Conservation (phyloP, 1,284 basidiomycete genomes). For the Mrakiaceae sp. region DNA sequence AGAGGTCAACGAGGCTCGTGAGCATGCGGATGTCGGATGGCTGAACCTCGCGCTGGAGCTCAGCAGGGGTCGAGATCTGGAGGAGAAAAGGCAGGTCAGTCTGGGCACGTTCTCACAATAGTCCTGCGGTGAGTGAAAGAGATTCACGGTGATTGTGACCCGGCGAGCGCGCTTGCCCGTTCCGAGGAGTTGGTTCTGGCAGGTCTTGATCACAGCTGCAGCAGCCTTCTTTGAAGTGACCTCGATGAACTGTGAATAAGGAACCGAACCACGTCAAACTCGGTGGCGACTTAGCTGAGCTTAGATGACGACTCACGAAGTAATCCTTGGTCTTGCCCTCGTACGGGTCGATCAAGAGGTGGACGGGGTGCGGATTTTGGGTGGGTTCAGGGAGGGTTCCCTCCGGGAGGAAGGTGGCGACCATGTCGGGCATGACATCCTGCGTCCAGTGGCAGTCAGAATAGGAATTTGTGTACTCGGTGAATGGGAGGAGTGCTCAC, state of each 20-base stretch:
- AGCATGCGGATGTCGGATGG: conserved; percentile 28
- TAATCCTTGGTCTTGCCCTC: conserved; percentile 35
- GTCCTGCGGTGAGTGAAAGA: neutral
- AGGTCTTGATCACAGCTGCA: conserved; percentile 26
- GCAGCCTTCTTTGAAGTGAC: conserved; percentile 27
- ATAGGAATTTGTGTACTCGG: no score
- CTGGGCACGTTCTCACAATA: neutral
- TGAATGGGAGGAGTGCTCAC: neutral
- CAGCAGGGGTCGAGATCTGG: conserved; percentile 22
- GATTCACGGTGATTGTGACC: conserved; percentile 29
- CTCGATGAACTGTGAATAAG: conserved; percentile 30
- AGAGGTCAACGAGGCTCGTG: conserved; percentile 28
- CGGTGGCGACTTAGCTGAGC: neutral
- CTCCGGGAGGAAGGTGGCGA: conserved; percentile 29
- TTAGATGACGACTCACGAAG: conserved; percentile 23
- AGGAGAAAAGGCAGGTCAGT: neutral
- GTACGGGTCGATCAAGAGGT: conserved; percentile 31
- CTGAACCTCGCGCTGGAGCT: conserved; percentile 32
- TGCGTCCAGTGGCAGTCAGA: conserved; percentile 6
- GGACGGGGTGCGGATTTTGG: conserved; percentile 27
- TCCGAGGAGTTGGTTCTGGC: conserved; percentile 31
- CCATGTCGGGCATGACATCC: conserved; percentile 33
- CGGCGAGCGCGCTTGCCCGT: conserved; percentile 29
- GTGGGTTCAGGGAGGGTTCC: conserved; percentile 21
- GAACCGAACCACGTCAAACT: neutral